A percentile compares a stretch with the other conserved stretches of the same genome.
Evolutionary conservation across 2,329 filamentous ascomycete species (phyloP).

Genomic region (Grosmannia penicillata): DNA sequence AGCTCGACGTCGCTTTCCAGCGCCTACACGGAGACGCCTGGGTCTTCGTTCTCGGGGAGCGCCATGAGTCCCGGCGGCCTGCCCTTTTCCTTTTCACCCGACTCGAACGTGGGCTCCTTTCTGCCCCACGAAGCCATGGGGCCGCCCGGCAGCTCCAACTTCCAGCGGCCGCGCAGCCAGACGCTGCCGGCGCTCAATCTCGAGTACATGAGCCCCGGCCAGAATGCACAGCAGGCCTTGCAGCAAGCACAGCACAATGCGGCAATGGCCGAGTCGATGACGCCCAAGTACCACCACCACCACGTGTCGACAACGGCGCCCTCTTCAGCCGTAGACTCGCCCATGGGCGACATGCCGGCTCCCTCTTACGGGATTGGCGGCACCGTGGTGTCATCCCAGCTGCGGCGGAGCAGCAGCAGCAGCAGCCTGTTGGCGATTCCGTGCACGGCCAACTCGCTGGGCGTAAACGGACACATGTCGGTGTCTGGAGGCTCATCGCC

Average conservation of each 20-base stretch:
- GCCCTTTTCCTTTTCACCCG: constrained; percentile 62
- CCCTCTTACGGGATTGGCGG: constrained; percentile 23
- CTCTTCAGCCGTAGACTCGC: constrained; percentile 37
- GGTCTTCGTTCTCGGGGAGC: constrained; percentile 54
- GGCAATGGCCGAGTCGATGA: neutral
- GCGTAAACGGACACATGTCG: constrained; percentile 1
- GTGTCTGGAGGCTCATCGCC: constrained; percentile 36
- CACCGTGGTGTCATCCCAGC: constrained; percentile 24
- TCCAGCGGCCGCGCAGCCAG: constrained; percentile 70
- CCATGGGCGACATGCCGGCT: constrained; percentile 28
- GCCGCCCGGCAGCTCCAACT: constrained; percentile 29
- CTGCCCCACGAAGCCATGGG: constrained; percentile 23
- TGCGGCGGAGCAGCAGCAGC: constrained; percentile 37
- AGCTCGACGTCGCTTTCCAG: constrained; percentile 53
- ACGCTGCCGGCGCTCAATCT: constrained; percentile 65
- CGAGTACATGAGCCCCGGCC: constrained; percentile 36
- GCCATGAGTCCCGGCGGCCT: constrained; percentile 61
- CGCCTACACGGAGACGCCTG: constrained; percentile 47
- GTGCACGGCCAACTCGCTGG: constrained; percentile 12
- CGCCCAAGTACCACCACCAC: constrained; percentile 12
- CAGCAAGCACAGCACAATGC: constrained; percentile 44
- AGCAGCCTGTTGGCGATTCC: constrained; percentile 24
- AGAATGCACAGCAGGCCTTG: neutral
- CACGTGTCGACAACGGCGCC: constrained; percentile 30
- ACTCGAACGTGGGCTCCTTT: constrained; percentile 55